Evolutionary conservation across 176 grass and related monocot species (phyloP).

Genomic region (Carex cristatella): DNA sequence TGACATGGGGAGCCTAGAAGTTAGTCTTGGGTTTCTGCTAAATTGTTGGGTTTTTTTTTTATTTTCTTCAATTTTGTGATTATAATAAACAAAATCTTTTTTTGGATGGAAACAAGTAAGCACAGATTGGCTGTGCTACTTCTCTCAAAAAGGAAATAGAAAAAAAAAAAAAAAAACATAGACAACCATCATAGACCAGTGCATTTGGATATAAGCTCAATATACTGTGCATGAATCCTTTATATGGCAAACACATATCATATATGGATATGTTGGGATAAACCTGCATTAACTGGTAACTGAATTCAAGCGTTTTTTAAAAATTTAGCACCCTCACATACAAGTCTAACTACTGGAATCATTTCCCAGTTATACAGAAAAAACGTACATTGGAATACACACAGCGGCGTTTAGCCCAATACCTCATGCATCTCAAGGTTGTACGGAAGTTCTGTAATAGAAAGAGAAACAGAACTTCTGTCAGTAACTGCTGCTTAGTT

Average conservation of each 20-base stretch:
- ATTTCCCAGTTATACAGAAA: constrained; percentile 1
- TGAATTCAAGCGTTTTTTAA: neutral
- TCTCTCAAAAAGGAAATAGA: neutral
- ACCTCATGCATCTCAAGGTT: constrained; percentile 86
- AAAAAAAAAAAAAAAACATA: neutral
- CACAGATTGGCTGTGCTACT: neutral
- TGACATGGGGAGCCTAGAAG: neutral
- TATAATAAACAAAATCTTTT: neutral
- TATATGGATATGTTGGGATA: neutral
- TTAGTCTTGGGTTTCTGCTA: neutral
- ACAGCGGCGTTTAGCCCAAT: constrained; percentile 75
- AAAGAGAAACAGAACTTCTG: constrained; percentile 24
- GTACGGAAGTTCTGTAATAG: constrained; percentile 68
- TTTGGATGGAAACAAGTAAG: neutral
- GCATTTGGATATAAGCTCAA: neutral
- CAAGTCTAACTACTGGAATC: neutral
- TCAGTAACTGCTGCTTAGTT: neutral
- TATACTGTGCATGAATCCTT: neutral
- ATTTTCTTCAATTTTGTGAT: neutral
- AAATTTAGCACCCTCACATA: neutral
- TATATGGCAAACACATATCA: neutral
- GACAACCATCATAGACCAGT: neutral
- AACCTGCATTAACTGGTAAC: neutral
- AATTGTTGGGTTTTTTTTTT: neutral
- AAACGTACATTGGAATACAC: constrained; percentile 92